A percentile compares a stretch with the other conserved stretches of the same genome.
Conservation (phyloP, 768 basidiomycete species). For the Omphalotus guepiniiformis region DNA sequence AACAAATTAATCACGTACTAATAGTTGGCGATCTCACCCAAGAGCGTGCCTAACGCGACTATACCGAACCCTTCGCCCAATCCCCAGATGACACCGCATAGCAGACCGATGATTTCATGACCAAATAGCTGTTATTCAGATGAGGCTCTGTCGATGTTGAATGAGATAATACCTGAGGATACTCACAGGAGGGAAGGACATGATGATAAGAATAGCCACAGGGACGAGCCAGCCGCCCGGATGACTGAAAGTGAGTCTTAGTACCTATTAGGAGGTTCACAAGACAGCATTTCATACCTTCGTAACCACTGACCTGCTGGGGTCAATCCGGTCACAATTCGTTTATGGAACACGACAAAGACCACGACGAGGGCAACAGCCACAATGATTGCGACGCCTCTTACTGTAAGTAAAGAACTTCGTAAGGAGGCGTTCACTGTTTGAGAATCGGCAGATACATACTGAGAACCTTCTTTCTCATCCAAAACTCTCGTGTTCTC, state of each 20-base stretch:
- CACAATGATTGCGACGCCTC: constrained; percentile 25
- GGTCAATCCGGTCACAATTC: constrained; percentile 46
- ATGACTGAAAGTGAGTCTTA: constrained; percentile 22
- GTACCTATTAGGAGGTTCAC: background rate
- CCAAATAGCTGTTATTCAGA: constrained; percentile 38
- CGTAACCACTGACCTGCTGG: constrained; percentile 47
- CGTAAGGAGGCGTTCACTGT: no score
- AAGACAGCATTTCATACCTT: constrained; percentile 25
- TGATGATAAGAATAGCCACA: constrained; percentile 53
- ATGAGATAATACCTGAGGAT: constrained; percentile 59
- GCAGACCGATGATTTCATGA: constrained; percentile 40
- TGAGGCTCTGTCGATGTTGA: constrained; percentile 19
- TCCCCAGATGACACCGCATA: constrained; percentile 44
- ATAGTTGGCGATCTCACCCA: constrained; percentile 64
- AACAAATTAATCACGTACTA: constrained; percentile 37
- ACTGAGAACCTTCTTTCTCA: background rate
- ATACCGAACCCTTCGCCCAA: constrained; percentile 56
- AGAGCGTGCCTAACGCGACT: constrained; percentile 50
- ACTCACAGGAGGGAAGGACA: constrained; percentile 37
- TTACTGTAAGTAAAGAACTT: constrained; percentile 13
- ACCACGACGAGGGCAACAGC: constrained; percentile 29
- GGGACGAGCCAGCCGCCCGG: constrained; percentile 47
- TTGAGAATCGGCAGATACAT: no score
- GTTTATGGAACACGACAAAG: constrained; percentile 37
- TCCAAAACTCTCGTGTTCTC: background rate